Conservation (phyloP, 2,329 filamentous ascomycete species). For the Amauroascus niger region DNA sequence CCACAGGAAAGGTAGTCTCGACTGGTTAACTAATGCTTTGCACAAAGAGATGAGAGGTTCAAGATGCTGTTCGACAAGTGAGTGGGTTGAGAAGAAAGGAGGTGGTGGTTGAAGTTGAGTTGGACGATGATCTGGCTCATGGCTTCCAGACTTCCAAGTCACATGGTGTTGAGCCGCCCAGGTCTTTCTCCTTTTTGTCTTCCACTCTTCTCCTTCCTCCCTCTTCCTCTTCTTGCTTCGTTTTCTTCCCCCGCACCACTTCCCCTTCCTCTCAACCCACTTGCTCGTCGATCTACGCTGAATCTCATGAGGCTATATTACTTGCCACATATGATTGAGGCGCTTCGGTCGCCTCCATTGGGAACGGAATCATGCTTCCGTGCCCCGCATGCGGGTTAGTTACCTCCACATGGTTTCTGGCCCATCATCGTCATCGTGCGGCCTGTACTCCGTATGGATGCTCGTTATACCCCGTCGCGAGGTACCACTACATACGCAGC, state of each 20-base stretch:
- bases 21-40: no score
- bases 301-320: background rate
- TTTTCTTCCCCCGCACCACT: no score
- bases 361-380: background rate
- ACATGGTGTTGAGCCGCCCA: background rate
- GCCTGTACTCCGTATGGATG: background rate
- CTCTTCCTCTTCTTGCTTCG: no score
- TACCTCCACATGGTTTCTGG: background rate
- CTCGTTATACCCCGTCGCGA: no score
- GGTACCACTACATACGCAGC: background rate
- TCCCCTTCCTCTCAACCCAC: background rate
- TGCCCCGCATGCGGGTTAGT: constrained; percentile 6
- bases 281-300: background rate
- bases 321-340: background rate
- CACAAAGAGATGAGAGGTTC: no score
- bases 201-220: no score
- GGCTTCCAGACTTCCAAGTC: no score
- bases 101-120: no score
- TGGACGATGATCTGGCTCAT: no score
- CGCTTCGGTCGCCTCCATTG: constrained; percentile 2
- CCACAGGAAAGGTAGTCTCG: no score
- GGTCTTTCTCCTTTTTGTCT: background rate
- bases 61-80: no score
- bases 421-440: background rate
- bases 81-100: no score